Conservation (phyloP, 257 asterid species). For the Solanum pennellii region DNA sequence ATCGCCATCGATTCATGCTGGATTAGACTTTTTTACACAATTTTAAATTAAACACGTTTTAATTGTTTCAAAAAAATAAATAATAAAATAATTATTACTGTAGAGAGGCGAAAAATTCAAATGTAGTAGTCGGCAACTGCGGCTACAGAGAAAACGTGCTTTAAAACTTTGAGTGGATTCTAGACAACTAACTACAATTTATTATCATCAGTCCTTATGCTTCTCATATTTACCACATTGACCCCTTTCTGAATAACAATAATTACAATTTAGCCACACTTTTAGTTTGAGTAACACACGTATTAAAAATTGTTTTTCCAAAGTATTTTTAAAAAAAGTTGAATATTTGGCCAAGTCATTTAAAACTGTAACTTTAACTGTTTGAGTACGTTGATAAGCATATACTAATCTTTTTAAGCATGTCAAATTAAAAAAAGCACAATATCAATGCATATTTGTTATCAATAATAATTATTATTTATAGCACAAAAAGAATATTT, state of each 20-base stretch:
- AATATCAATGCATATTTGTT: neutral
- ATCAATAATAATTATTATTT: neutral
- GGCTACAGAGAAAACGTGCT: neutral
- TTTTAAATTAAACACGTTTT: neutral
- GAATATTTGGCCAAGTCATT: neutral
- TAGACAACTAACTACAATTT: neutral
- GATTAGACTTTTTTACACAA: neutral
- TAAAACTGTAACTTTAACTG: neutral
- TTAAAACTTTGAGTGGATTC: neutral
- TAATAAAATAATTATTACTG: neutral
- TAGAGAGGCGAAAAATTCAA: neutral
- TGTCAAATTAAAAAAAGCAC: neutral
- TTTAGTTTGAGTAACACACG: neutral
- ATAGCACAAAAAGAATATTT: too few species aligned
- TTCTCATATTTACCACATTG: neutral
- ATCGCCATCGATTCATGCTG: neutral
- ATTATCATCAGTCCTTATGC: neutral
- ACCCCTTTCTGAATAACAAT: neutral
- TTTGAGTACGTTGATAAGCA: neutral
- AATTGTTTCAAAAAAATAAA: neutral
- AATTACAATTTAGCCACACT: neutral
- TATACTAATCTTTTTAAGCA: too few species aligned
- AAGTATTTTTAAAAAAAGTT: neutral
- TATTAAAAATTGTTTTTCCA: neutral
- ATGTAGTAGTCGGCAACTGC: neutral